Evolutionary conservation across 306 rosid genomes (phyloP).

Genomic region (Neltuma alba): DNA sequence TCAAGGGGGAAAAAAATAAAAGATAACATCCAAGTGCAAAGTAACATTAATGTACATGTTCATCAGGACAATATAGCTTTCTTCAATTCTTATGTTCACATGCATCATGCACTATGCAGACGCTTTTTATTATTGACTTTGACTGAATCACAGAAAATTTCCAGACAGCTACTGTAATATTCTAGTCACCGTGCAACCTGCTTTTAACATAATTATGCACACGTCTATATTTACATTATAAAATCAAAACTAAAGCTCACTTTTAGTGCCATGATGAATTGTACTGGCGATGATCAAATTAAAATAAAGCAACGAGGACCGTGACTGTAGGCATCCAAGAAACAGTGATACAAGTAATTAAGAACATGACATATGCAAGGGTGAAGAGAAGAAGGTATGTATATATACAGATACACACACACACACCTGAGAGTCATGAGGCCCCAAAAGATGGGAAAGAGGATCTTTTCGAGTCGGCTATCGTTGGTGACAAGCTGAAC

Average conservation of each 20-base stretch:
- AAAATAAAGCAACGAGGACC: neutral
- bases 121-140: neutral
- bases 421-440: slow-evolving; percentile 89
- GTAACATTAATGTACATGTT: neutral
- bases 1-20: neutral
- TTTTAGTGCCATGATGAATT: neutral
- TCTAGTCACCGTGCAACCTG: too few relatives aligned
- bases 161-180: too few relatives aligned
- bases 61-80: neutral
- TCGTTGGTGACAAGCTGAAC: slow-evolving; percentile 81
- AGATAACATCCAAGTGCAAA: neutral
- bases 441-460: slow-evolving; percentile 93
- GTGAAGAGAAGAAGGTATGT: neutral
- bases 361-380: neutral
- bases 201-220: neutral
- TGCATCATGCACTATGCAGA: neutral
- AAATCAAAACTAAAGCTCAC: neutral
- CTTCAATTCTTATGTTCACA: neutral
- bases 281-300: neutral
- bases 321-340: neutral
- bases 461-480: slow-evolving; percentile 80
- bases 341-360: neutral
- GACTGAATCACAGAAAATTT: neutral
- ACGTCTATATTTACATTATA: neutral
- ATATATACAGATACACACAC: slow-evolving; percentile 13